phyloP scores from a whole-genome alignment of 2,329 filamentous ascomycete species.

The Byssothecium circinans region DNA sequence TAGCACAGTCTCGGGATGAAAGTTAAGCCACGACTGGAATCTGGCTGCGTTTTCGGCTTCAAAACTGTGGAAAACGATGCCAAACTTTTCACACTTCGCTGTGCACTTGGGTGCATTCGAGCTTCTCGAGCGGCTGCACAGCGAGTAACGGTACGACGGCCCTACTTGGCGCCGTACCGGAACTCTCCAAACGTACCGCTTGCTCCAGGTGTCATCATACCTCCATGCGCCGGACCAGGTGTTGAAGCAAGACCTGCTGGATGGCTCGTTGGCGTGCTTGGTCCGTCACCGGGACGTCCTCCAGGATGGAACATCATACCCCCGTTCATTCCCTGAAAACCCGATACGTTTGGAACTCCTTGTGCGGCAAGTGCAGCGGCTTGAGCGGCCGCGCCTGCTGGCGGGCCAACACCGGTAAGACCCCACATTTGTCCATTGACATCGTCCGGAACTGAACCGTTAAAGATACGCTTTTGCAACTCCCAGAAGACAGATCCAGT shows the following conservation, averaged over 20 bases:
- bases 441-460: slow-evolving; percentile 73
- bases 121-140: background rate
- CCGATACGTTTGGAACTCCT: slow-evolving; percentile 35
- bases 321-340: slow-evolving; percentile 40
- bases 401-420: slow-evolving; percentile 64
- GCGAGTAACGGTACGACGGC: background rate
- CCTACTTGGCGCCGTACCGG: slow-evolving; percentile 40
- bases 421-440: slow-evolving; percentile 94
- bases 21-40: too few species aligned
- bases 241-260: slow-evolving; percentile 54
- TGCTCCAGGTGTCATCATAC: slow-evolving; percentile 74
- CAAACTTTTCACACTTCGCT: too few species aligned
- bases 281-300: slow-evolving; percentile 52
- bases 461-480: slow-evolving; percentile 85
- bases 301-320: slow-evolving; percentile 46
- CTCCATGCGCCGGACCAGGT: slow-evolving; percentile 58
- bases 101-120: background rate
- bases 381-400: slow-evolving; percentile 60
- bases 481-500: slow-evolving; percentile 96
- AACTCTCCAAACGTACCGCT: slow-evolving; percentile 79
- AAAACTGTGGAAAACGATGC: too few species aligned
- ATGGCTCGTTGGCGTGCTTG: slow-evolving; percentile 69
- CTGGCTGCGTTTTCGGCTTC: too few species aligned
- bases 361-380: slow-evolving; percentile 48
- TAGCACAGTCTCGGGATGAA: too few species aligned